phyloP scores from a whole-genome alignment of 2,329 filamentous ascomycete species.

The Endoconidiophora polonica region DNA sequence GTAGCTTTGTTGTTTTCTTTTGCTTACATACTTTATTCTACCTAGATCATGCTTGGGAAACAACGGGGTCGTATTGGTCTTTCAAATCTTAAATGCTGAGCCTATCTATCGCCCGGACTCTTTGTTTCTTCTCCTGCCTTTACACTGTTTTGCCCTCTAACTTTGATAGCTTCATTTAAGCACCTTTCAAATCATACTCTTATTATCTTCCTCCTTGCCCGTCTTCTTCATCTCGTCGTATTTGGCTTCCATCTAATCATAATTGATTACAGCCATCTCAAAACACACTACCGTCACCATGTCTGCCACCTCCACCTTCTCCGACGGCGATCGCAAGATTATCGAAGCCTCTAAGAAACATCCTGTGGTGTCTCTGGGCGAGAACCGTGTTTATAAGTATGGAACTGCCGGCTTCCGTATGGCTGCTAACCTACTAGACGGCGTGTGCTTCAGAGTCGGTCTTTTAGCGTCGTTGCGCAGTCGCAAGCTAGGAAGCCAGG shows the following conservation, averaged over 20 bases:
- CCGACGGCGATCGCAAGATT: slow-evolving; percentile 27
- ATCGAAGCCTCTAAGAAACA: slow-evolving; percentile 45
- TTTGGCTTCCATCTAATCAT: not conserved
- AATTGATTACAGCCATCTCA: not conserved
- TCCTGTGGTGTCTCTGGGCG: slow-evolving; percentile 30
- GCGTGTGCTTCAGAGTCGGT: slow-evolving; percentile 82
- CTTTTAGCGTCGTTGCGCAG: slow-evolving; percentile 78
- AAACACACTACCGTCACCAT: not conserved
- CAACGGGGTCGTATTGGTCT: too few relatives aligned
- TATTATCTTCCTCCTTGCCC: too few relatives aligned
- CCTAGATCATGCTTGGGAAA: too few relatives aligned
- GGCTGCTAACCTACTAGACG: slow-evolving; percentile 67
- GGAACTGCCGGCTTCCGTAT: slow-evolving; percentile 53
- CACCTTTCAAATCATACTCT: too few relatives aligned
- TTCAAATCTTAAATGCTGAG: too few relatives aligned
- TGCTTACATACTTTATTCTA: too few relatives aligned
- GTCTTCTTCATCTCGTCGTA: not conserved
- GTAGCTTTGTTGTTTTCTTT: too few relatives aligned
- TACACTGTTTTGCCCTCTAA: too few relatives aligned
- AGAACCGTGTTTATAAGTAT: slow-evolving; percentile 42
- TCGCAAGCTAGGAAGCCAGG: slow-evolving; percentile 73
- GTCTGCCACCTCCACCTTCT: not conserved
- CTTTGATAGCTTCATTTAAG: too few relatives aligned
- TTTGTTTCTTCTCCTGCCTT: too few relatives aligned
- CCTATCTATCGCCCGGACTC: too few relatives aligned